Evolutionary conservation across 768 basidiomycete genomes (phyloP).

Genomic region (Boletus subcaerulescens): DNA sequence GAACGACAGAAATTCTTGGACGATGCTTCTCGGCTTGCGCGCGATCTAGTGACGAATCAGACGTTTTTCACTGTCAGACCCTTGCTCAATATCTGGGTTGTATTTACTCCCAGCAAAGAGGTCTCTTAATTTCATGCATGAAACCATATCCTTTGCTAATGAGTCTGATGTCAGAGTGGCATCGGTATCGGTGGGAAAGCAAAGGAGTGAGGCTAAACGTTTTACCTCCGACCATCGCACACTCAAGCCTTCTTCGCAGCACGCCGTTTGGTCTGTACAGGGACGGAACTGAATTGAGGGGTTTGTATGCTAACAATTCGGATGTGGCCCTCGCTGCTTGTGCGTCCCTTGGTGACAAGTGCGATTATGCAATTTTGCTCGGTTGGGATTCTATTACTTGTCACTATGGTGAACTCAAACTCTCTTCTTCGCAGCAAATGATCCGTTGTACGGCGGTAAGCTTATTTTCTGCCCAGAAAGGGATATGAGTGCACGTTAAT

Average conservation of each 20-base stretch:
- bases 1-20: conserved; percentile 63
- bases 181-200: conserved; percentile 65
- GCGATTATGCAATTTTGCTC: conserved; percentile 73
- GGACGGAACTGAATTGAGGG: conserved; percentile 74
- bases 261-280: conserved; percentile 76
- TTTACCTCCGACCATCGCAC: not conserved
- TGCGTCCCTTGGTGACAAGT: conserved; percentile 55
- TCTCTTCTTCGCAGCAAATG: conserved; percentile 52
- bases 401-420: conserved; percentile 5
- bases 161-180: conserved; percentile 48
- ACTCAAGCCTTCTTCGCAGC: conserved; percentile 35
- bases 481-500: not conserved
- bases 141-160: conserved; percentile 6
- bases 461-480: not conserved
- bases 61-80: conserved; percentile 76
- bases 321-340: conserved; percentile 70
- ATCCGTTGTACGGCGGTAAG: conserved; percentile 75
- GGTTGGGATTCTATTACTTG: conserved; percentile 40
- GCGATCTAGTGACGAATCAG: conserved; percentile 68
- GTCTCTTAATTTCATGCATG: conserved; percentile 37
- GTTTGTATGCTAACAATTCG: conserved; percentile 65
- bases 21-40: conserved; percentile 64
- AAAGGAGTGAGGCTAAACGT: conserved; percentile 52
- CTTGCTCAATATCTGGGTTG: conserved; percentile 79
- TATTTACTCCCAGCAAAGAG: conserved; percentile 72